Conservation (phyloP, 768 basidiomycete species). For the Suillus spraguei region DNA sequence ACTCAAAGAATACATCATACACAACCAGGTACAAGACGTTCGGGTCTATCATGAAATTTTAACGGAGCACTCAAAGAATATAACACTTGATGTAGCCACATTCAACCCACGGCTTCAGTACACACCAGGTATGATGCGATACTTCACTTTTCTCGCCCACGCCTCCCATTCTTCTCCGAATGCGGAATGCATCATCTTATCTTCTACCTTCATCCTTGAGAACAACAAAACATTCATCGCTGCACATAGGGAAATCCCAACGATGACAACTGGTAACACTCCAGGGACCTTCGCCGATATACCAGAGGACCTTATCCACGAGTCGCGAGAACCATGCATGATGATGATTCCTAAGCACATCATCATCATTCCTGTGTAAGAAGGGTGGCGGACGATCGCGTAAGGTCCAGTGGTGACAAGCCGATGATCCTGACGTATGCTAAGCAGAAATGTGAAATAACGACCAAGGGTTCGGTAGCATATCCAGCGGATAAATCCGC, state of each 20-base stretch:
- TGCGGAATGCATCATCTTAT: constrained; percentile 28
- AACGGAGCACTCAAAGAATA: neutral
- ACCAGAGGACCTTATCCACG: constrained; percentile 20
- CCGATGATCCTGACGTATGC: constrained; percentile 19
- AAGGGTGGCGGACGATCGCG: constrained; percentile 25
- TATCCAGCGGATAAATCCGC: constrained; percentile 16
- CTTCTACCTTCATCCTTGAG: constrained; percentile 25
- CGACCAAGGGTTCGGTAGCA: constrained; percentile 22
- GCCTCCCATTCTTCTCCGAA: constrained; percentile 38
- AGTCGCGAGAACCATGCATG: constrained; percentile 9
- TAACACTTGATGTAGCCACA: neutral
- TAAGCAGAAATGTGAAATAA: constrained; percentile 22
- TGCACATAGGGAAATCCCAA: neutral
- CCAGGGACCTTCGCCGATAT: constrained; percentile 9
- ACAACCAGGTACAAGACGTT: neutral
- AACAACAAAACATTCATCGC: neutral
- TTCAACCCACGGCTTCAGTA: constrained; percentile 20
- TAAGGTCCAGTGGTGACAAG: constrained; percentile 24
- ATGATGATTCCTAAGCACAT: constrained; percentile 10
- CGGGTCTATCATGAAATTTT: too few species aligned
- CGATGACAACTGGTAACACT: neutral
- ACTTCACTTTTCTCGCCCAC: constrained; percentile 33
- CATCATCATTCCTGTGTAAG: constrained; percentile 21
- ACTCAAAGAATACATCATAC: constrained; percentile 32
- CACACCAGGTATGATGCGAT: constrained; percentile 34